Evolutionary conservation across 139 green algal genomes (phyloP), one percentile per base, ranked within the genome.

Genomic region (Tetradesmus lagerheimii): DNA sequence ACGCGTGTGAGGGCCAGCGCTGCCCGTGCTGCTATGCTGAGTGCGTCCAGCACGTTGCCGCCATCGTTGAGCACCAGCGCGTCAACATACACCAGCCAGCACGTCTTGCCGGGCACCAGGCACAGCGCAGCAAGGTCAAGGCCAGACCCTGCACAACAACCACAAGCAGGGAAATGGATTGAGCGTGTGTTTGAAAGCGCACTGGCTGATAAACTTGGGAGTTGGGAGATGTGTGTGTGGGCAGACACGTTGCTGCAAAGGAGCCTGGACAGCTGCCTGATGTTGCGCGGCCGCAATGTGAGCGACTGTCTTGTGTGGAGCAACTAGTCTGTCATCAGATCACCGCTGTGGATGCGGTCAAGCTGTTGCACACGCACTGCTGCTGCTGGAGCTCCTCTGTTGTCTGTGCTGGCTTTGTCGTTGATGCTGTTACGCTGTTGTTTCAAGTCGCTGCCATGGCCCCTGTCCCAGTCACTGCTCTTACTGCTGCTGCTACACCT

Each of bases 11-110:
- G 91, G 12, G 90, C 50, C 39, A 98, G 92, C 0, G 96, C 96
- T 15, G 94, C 93, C 75, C 95, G 85, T 6, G 91, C 87, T 6
- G 97, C 97, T 11, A 97, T 93, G 79, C 93, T 95, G 53, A 97
- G 81, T 8, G 97, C 97, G 81, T 96, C 95, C 45, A 97, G 90
- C 78, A 98, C 88, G 83, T 95, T 97, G 86, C 97, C 97, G 75
- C 97, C 97, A 25, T 95, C 92, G 66, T 96, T 96, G 18, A 99
- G 89, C 34, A 99, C 92, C 34, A 99, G 91, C 0, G 91, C 95
- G 71, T 99, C 97, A 2, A 99, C 86, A 74, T 96, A 95, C 64
- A 99, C 83, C 74, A 93, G 43, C 97, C 97, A 99, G 86, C 93
- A 97, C 0, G 89, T 93, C 91, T 97, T 98, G 90, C 96, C 96